These are phyloP conservation scores for Arabidopsis lyrata DNA, from an alignment of 441 rosid genomes.

Conservation along the genomic window DNA sequence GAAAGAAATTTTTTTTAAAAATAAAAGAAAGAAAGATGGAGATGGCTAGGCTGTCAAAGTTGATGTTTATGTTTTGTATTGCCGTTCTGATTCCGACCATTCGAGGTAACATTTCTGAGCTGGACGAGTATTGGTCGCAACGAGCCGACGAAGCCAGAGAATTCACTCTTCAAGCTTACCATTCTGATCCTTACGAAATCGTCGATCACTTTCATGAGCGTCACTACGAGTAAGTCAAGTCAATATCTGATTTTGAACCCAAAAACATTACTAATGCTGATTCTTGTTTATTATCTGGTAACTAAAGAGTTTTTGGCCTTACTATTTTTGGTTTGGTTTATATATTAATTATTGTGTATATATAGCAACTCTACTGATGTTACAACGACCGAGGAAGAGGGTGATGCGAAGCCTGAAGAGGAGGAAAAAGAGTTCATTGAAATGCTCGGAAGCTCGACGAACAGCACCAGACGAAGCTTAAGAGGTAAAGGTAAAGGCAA, in stretches of 20 bases:
- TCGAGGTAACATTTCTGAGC: slow-evolving; percentile 33
- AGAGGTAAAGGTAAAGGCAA: slow-evolving; percentile 40
- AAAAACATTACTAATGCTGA: background rate
- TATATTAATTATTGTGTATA: background rate
- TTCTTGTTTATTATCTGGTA: background rate
- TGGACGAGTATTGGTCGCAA: slow-evolving; percentile 46
- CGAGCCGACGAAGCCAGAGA: slow-evolving; percentile 43
- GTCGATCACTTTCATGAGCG: slow-evolving; percentile 48
- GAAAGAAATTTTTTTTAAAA: background rate
- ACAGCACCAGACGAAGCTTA: slow-evolving; percentile 49
- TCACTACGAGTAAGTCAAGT: slow-evolving; percentile 48
- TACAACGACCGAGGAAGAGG: slow-evolving; percentile 9
- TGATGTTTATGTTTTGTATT: slow-evolving; percentile 44
- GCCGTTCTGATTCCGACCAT: slow-evolving; percentile 40
- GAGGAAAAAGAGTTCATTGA: slow-evolving; percentile 22
- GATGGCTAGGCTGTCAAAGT: slow-evolving; percentile 36
- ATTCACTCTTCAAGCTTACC: slow-evolving; percentile 45
- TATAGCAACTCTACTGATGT: slow-evolving; percentile 44
- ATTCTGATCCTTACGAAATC: slow-evolving; percentile 46
- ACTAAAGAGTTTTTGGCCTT: no score
- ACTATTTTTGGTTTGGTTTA: slow-evolving; percentile 14
- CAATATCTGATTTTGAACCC: slow-evolving; percentile 1
- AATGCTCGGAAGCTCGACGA: slow-evolving; percentile 31
- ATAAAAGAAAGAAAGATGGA: slow-evolving; percentile 30
- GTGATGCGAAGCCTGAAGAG: background rate